Evolutionary conservation across 129 eudicot species (phyloP).

Genomic region (Tagetes erecta): DNA sequence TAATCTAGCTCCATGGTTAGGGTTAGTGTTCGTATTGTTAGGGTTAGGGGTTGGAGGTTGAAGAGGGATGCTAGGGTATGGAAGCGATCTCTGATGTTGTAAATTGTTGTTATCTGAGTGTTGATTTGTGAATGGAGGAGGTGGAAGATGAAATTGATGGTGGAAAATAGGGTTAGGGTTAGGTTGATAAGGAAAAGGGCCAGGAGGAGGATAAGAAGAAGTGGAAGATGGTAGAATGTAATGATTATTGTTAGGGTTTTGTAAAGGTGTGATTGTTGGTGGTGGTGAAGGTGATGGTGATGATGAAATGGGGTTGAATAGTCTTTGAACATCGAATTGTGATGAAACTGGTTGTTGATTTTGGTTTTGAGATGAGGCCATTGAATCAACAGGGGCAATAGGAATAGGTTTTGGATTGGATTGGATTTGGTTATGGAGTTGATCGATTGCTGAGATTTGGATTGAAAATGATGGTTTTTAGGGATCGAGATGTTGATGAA

Average conservation of each 20-base stretch:
- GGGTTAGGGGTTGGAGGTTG: conserved; percentile 55
- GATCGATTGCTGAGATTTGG: neutral
- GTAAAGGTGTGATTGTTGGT: conserved; percentile 19
- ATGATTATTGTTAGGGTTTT: conserved; percentile 52
- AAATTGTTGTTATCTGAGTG: conserved; percentile 38
- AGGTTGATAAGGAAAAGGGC: conserved; percentile 49
- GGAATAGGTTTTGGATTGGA: neutral
- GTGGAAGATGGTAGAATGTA: conserved; percentile 27
- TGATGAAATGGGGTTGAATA: conserved; percentile 49
- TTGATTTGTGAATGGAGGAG: conserved; percentile 35
- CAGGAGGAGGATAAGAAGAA: conserved; percentile 60
- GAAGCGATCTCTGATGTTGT: conserved; percentile 73
- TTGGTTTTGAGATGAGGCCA: conserved; percentile 44
- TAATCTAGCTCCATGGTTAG: conserved; percentile 68
- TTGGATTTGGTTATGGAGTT: neutral
- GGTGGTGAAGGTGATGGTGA: conserved; percentile 32
- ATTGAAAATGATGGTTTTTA: neutral
- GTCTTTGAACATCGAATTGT: conserved; percentile 57
- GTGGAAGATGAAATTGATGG: conserved; percentile 29
- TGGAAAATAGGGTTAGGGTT: conserved; percentile 38
- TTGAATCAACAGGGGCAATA: neutral
- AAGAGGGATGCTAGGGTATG: conserved; percentile 65
- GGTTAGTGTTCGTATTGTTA: conserved; percentile 21
- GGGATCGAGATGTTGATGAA: conserved; percentile 17
- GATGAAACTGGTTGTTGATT: conserved; percentile 44